Base-by-base conservation (phyloP, 2,329 filamentous ascomycete genomes). In the Tolypocladium cylindrosporum region DNA sequence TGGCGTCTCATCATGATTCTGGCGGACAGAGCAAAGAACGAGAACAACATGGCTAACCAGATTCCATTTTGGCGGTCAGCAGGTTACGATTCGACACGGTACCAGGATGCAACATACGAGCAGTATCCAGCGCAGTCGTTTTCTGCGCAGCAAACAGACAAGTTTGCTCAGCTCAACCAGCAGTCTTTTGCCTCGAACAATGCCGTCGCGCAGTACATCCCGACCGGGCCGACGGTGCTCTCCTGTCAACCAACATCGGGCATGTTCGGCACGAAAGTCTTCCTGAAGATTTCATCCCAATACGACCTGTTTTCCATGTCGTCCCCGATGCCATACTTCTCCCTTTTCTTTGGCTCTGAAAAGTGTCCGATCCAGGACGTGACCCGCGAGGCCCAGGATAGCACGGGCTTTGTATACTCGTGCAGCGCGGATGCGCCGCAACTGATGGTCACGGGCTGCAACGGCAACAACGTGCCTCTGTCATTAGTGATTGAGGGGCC, bases 261-360 rank as follows among this genome's bases (percentile, higher is more conserved):
- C 50, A 74, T 79, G 40, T 80, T 82, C 67, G 88, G 89, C 57
- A 88, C 87, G 24, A 86, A 86, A 65, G 76, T 96, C 11, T 80
- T 82, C 60, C 79, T 96, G 62, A 87, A 89, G 68, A 82, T 96
- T 37, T 85, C 86, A 56, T 87, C 88, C 50, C 81, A 86, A 60
- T 90, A 89, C 74, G 88, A 96, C 67, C 74, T 96, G 60, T 73
- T 79, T 61, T 68, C 73, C 58, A 81, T 86, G 71, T 80, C 78
- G 39, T 79, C 79, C 59, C 80, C 77, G 48, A 68, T 76, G 57
- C 76, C 80, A 2, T 78, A 78, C 55, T 85, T 90, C 66, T 86
- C 76, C 62, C 73, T 96, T 57, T 81, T 86, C 53, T 95, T 96
- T 72, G 91, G 90, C n/a, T 79, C 82, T n/a, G 84, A 88, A 66